Conservation (phyloP, 2,329 filamentous ascomycete species). For the Hypoxylon rubiginosum region DNA sequence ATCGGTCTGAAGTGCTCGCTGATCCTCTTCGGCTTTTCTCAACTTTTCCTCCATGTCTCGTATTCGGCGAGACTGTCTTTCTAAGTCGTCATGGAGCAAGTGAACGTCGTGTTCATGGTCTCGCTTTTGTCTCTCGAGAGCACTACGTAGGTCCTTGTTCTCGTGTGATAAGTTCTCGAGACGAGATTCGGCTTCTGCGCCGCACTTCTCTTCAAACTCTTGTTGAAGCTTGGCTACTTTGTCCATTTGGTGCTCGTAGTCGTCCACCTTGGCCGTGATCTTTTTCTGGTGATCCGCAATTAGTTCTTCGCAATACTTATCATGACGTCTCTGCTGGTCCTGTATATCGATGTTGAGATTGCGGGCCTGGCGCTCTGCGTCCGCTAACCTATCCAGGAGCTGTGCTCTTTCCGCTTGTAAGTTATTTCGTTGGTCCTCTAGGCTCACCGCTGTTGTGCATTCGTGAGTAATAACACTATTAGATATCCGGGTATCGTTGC, state of each 20-base stretch:
- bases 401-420: conserved; percentile 62
- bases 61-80: conserved; percentile 68
- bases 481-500: conserved; percentile 46
- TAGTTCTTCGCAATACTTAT: conserved; percentile 46
- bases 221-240: conserved; percentile 68
- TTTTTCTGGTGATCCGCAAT: conserved; percentile 60
- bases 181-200: conserved; percentile 47
- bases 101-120: conserved; percentile 58
- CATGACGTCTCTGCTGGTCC: conserved; percentile 57
- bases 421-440: conserved; percentile 63
- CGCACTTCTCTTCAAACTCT: conserved; percentile 58
- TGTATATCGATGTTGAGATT: conserved; percentile 58
- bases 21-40: conserved; percentile 43
- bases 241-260: conserved; percentile 61
- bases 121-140: conserved; percentile 65
- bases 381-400: conserved; percentile 76
- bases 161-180: conserved; percentile 65
- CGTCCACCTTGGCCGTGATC: conserved; percentile 66
- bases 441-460: conserved; percentile 58
- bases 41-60: conserved; percentile 62
- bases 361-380: conserved; percentile 68
- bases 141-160: conserved; percentile 72
- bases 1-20: conserved; percentile 43
- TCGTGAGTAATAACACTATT: conserved; percentile 26
- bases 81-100: conserved; percentile 59